Percentiles rank a stretch among this genome's conserved stretches.
Evolutionary conservation across 768 basidiomycete genomes (phyloP).

Genomic region (Ramaria sp.): DNA sequence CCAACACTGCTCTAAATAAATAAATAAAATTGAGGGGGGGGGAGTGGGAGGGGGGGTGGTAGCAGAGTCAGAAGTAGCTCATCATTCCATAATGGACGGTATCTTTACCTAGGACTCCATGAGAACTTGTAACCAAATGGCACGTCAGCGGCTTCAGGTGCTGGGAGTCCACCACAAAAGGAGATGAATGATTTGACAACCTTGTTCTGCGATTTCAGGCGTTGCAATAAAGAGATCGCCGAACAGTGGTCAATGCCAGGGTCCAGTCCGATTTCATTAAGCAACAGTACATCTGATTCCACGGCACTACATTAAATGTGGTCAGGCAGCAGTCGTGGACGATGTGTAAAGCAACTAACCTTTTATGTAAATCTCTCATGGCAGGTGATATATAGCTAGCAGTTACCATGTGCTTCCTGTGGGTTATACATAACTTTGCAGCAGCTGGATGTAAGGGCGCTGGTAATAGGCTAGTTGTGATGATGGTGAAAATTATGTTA

Average conservation of each 20-base stretch:
- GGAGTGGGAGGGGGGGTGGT: no score
- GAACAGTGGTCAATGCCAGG: constrained; percentile 88
- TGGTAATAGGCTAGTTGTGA: constrained; percentile 56
- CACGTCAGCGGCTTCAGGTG: constrained; percentile 51
- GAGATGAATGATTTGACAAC: constrained; percentile 66
- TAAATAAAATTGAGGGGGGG: no score
- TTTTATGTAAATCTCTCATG: constrained; percentile 55
- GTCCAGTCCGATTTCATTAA: constrained; percentile 88
- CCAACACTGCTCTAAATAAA: constrained; percentile 59
- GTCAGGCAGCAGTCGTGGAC: constrained; percentile 13
- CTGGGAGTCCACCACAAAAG: constrained; percentile 89
- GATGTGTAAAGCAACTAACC: constrained; percentile 25
- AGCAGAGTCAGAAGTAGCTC: neutral
- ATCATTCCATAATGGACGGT: neutral
- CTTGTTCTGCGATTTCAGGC: constrained; percentile 40
- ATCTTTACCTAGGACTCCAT: constrained; percentile 57
- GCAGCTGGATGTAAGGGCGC: constrained; percentile 59
- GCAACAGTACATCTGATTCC: constrained; percentile 52
- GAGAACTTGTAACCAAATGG: constrained; percentile 89
- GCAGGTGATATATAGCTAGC: constrained; percentile 80
- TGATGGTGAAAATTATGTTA: neutral
- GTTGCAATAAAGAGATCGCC: constrained; percentile 58
- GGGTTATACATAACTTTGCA: constrained; percentile 46
- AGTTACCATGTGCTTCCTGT: constrained; percentile 72
- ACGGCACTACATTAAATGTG: constrained; percentile 39